Evolutionary conservation across 1,139 yeast species (phyloP).

Genomic region (Candida labiduridarum): DNA sequence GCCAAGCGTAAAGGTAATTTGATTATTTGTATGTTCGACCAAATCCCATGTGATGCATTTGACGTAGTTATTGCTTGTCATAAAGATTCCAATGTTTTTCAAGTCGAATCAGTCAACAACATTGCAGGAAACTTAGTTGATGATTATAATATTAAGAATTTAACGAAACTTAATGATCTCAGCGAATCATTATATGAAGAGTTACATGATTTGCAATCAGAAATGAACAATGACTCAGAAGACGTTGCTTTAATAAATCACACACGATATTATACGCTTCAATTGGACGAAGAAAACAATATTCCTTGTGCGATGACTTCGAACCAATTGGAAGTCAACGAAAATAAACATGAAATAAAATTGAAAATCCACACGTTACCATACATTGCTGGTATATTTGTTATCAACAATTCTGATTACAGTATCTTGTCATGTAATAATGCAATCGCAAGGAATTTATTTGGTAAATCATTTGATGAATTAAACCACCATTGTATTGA

Average conservation of each 20-base stretch:
- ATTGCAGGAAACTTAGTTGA: slow-evolving; percentile 45
- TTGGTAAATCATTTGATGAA: slow-evolving; percentile 60
- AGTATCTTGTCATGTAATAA: slow-evolving; percentile 69
- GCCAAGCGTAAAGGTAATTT: slow-evolving; percentile 73
- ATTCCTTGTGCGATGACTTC: slow-evolving; percentile 76
- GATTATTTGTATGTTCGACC: slow-evolving; percentile 84
- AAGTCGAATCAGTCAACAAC: slow-evolving; percentile 38
- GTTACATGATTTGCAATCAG: slow-evolving; percentile 18
- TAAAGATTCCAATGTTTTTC: slow-evolving; percentile 21
- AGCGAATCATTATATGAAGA: slow-evolving; percentile 36
- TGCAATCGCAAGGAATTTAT: slow-evolving; percentile 75
- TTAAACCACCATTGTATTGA: slow-evolving; percentile 56
- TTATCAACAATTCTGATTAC: slow-evolving; percentile 54
- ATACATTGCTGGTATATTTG: slow-evolving; percentile 84
- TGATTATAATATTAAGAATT: slow-evolving; percentile 21
- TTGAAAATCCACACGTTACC: slow-evolving; percentile 76
- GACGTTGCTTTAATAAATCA: slow-evolving; percentile 55
- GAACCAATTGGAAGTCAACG: slow-evolving; percentile 50
- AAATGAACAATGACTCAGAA: slow-evolving; percentile 23
- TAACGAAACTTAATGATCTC: slow-evolving; percentile 28
- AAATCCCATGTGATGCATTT: slow-evolving; percentile 79
- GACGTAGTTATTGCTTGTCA: slow-evolving; percentile 54
- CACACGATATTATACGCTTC: slow-evolving; percentile 64
- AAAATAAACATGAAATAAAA: slow-evolving; percentile 45
- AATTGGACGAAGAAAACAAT: slow-evolving; percentile 38